Conservation (phyloP, 2,329 filamentous ascomycete species). For the Phyllachora maydis region DNA sequence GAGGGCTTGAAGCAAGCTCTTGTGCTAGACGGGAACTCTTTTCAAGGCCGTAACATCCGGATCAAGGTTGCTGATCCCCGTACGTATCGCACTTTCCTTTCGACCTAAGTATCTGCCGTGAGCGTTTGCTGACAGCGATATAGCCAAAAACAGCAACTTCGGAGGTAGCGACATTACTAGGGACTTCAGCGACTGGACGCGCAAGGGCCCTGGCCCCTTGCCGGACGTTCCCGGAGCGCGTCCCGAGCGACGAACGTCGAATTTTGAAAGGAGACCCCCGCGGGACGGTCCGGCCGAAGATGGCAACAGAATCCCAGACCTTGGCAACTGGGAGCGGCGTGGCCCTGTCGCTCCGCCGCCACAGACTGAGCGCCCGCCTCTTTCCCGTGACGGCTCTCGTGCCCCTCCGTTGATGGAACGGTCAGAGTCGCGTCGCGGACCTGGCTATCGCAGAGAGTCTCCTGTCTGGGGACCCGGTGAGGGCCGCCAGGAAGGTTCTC, state of each 20-base stretch:
- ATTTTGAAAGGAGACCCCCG: conserved; percentile 50
- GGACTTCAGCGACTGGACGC: conserved; percentile 78
- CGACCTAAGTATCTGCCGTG: background rate
- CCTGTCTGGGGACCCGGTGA: conserved; percentile 50
- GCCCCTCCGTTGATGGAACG: conserved; percentile 7
- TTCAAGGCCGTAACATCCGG: conserved; percentile 77
- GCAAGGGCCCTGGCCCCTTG: conserved; percentile 64
- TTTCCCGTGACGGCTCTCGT: conserved; percentile 32
- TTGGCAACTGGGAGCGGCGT: conserved; percentile 85
- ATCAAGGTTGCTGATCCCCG: conserved; percentile 95
- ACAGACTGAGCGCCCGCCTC: conserved; percentile 24
- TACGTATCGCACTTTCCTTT: conserved; percentile 31
- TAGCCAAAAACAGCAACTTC: conserved; percentile 62
- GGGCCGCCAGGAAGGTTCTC: conserved; percentile 50
- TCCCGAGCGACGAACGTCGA: conserved; percentile 37
- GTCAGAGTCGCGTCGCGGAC: too few species aligned
- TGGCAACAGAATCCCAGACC: conserved; percentile 59
- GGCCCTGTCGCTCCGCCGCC: conserved; percentile 64
- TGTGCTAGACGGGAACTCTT: conserved; percentile 57
- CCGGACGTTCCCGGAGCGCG: conserved; percentile 16
- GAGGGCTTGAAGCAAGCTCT: conserved; percentile 88
- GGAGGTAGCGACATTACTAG: conserved; percentile 42
- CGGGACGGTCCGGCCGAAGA: conserved; percentile 42
- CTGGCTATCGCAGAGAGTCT: conserved; percentile 30
- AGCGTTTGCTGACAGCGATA: conserved; percentile 14